These are phyloP conservation scores for Nemania serpens DNA, from an alignment of 2,329 filamentous ascomycete species.

Conservation along the genomic window DNA sequence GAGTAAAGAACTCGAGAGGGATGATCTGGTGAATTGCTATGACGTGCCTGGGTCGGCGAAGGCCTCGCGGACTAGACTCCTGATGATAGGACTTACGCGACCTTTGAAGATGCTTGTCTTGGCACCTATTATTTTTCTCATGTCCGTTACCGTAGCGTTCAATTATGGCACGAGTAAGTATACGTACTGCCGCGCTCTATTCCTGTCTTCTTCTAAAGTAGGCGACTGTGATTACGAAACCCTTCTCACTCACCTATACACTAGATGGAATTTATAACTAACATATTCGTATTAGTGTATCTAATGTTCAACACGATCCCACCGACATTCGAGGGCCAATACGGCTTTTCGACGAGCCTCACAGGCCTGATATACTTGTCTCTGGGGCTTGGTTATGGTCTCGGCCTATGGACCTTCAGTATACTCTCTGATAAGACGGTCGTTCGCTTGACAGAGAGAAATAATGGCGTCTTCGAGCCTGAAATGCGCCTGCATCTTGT, in stretches of 20 bases:
- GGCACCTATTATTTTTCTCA: constrained; percentile 52
- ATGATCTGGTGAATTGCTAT: constrained; percentile 54
- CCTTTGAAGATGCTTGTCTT: constrained; percentile 57
- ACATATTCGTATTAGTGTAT: constrained; percentile 44
- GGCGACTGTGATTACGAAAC: neutral
- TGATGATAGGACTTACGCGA: constrained; percentile 52
- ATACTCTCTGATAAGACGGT: constrained; percentile 51
- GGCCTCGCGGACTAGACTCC: constrained; percentile 38
- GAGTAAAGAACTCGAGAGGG: constrained; percentile 50
- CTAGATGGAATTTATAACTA: neutral
- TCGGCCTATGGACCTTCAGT: constrained; percentile 49
- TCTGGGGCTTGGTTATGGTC: constrained; percentile 49
- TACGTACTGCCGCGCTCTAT: neutral
- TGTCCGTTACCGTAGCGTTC: constrained; percentile 57
- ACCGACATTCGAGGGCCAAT: constrained; percentile 53
- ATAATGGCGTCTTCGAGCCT: constrained; percentile 40
- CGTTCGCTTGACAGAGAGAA: constrained; percentile 51
- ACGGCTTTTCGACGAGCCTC: constrained; percentile 52
- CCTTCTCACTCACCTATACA: neutral
- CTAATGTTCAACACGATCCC: constrained; percentile 60
- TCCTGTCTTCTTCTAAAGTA: neutral
- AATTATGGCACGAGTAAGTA: constrained; percentile 50
- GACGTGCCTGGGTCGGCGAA: constrained; percentile 34
- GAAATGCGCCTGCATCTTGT: constrained; percentile 40
- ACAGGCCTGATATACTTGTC: constrained; percentile 56